These are phyloP conservation scores for Xylogone sp. DNA, from an alignment of 2,329 filamentous ascomycete genomes.

Conservation along the genomic window DNA sequence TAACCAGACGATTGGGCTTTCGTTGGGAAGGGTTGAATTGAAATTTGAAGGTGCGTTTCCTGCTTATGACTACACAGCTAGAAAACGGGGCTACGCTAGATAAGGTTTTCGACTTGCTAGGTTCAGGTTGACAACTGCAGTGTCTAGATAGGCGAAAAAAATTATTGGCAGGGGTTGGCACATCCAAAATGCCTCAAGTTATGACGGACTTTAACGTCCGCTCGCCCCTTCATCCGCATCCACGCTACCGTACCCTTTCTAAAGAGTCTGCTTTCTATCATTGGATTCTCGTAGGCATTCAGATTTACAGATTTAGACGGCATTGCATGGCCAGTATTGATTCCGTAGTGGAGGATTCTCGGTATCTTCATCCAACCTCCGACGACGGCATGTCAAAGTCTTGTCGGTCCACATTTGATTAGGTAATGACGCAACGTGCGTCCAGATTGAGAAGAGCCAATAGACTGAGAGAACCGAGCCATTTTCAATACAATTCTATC, in stretches of 20 bases:
- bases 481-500: too few relatives aligned
- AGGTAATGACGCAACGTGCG: not conserved
- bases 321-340: too few relatives aligned
- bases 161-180: not conserved
- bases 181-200: not conserved
- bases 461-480: too few relatives aligned
- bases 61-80: not conserved
- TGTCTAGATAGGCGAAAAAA: not conserved
- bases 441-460: not conserved
- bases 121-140: not conserved
- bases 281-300: too few relatives aligned
- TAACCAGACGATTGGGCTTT: not conserved
- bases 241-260: too few relatives aligned
- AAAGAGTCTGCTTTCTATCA: too few relatives aligned
- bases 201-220: too few relatives aligned
- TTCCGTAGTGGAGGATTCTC: not conserved
- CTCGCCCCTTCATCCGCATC: too few relatives aligned
- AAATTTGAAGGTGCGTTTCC: not conserved
- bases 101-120: not conserved
- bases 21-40: constrained; percentile 1
- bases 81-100: not conserved
- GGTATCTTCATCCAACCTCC: not conserved
- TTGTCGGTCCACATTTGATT: not conserved
- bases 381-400: not conserved
- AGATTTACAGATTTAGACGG: too few relatives aligned